Conservation (phyloP, 2,329 filamentous ascomycete genomes). For the Venturia oleaginea region DNA sequence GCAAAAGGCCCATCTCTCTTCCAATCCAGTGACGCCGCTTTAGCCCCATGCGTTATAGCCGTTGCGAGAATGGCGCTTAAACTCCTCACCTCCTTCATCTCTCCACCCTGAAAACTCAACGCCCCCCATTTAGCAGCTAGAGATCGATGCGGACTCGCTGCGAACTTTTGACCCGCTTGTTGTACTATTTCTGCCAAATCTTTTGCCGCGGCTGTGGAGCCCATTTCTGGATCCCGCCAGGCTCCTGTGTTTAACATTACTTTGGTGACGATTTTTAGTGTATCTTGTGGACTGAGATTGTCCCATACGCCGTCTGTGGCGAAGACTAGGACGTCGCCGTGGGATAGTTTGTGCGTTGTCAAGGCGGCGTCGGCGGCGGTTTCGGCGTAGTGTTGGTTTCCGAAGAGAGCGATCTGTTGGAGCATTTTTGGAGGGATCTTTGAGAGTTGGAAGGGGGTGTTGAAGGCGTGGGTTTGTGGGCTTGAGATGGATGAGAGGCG, state of each 20-base stretch:
- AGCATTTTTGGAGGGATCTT: slow-evolving; percentile 75
- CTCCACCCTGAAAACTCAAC: not conserved
- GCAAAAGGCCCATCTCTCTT: slow-evolving; percentile 87
- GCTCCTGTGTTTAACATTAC: slow-evolving; percentile 67
- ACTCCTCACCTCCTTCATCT: slow-evolving; percentile 17
- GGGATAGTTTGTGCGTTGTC: slow-evolving; percentile 64
- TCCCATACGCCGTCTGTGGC: slow-evolving; percentile 95
- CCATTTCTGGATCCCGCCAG: slow-evolving; percentile 52
- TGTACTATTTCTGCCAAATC: slow-evolving; percentile 38
- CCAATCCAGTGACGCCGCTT: slow-evolving; percentile 70
- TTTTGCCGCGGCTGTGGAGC: slow-evolving; percentile 40
- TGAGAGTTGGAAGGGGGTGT: slow-evolving; percentile 91
- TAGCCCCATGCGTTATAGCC: slow-evolving; percentile 72
- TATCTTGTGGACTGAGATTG: slow-evolving; percentile 85
- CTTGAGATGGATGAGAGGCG: slow-evolving; percentile 75
- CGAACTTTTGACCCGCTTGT: not conserved
- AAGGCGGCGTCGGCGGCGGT: slow-evolving; percentile 76
- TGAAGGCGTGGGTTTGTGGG: slow-evolving; percentile 93
- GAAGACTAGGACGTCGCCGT: slow-evolving; percentile 89
- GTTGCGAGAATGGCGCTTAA: slow-evolving; percentile 74
- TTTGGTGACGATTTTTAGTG: slow-evolving; percentile 67
- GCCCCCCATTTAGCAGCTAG: not conserved
- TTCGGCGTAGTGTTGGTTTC: slow-evolving; percentile 66
- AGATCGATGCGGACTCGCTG: not conserved
- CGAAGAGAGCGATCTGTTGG: slow-evolving; percentile 72